Evolutionary conservation across 768 basidiomycete genomes (phyloP), one percentile per base, ranked within the genome.

Genomic region (Agrocybe praecox): DNA sequence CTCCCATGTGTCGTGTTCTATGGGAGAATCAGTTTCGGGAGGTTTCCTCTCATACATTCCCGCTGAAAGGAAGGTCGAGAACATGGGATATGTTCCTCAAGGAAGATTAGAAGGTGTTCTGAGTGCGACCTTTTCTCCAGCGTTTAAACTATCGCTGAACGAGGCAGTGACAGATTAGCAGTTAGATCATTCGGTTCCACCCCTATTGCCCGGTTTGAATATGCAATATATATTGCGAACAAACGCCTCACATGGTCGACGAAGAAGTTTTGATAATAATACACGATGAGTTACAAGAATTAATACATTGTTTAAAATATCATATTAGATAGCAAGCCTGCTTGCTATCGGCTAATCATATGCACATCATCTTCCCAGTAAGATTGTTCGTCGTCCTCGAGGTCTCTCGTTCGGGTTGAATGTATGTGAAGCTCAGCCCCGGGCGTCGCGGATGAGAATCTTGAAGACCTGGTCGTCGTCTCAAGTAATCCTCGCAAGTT

Each of bases 401-500:
- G 23, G 24, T 46, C 43, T 18, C 14, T 33, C 17, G 18, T 45
- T 9, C n/a, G 14, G 14, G 52, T 9, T 9, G 52, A 26, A 46
- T 45, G 7, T 29, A 53, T 15, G 43, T 46, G 18, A 19, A 44
- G 18, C 47, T 42, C n/a, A 53, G 40, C 8, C 40, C 22, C 15
- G 42, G 44, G 34, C 14, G 42, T 44, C 11, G 52, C 29, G 14
- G 19, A n/a, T 15, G 6, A 6, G 21, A 29, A 44, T 24, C 45
- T 43, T 53, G 52, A 32, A 26, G 18, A 12, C 10, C 18, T 11
- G 8, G 19, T 33, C 32, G 18, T 33, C 17, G 17, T 57, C 26
- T 55, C 56, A 33, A 61, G 32, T 40, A 57, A 19, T 23, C 56
- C 56, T 34, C 60, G 56, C 52, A 61, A 48, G 49, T 61, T 61